Base-by-base conservation (phyloP, 768 basidiomycete species). In the Lactifluus echinatus region DNA sequence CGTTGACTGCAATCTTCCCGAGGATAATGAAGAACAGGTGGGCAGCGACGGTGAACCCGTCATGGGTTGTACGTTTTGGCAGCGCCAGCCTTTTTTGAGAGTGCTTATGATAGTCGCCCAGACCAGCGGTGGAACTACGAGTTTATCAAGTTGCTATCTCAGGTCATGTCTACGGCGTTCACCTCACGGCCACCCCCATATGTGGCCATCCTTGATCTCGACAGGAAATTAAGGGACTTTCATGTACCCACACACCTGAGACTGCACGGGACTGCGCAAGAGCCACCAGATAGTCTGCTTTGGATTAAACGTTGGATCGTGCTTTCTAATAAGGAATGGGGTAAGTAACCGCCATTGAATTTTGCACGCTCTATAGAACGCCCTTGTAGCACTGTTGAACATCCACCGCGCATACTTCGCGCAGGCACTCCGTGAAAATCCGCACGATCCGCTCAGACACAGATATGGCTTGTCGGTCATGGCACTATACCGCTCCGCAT, bases 401-500 rank as follows among this genome's bases (percentile, higher is more conserved):
- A 72, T 89, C 15, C 86, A 87, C 64, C 75, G 85, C 28, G 74
- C 79, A 15, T 86, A 85, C 66, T 84, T 87, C 63, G 80, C 80
- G 2, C 81, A 81, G 63, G 83, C 84, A 0, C 68, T 89, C 19
- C 78, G 79, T 50, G 85, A 86, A 44, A 72, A 73, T 48, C 80
- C 82, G 0, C 63, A 69, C 8, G 82, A 87, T 53, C 71, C 81
- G 2, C 71, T 83, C 47, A 75, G 75, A 55, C 85, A 88, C 63
- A 76, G 73, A 63, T 87, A 81, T 66, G 75, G 80, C 0, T 81
- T 83, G 1, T 89, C 87, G 1, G 82, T 87, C 5, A 76, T 85
- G 67, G 83, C 87, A 0, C 79, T 80, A 14, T 88, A 85, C 68
- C 82, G 84, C 2, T 84, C 84, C 2, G 81, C 85, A 4, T 87